These are phyloP conservation scores for Sugiyamaella americana DNA, from an alignment of 805 yeast species.

Conservation along the genomic window DNA sequence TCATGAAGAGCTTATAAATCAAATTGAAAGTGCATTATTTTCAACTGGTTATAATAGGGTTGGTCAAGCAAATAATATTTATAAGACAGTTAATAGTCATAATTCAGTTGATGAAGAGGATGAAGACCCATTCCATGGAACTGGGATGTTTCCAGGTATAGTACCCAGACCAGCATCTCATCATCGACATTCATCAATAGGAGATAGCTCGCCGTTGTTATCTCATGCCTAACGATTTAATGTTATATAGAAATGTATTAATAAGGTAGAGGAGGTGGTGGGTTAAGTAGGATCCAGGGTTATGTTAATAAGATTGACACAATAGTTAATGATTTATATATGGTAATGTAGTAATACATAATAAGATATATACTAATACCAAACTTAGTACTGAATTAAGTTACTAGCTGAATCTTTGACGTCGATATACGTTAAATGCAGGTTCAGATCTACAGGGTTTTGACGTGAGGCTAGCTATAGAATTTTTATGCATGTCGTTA, in stretches of 20 bases:
- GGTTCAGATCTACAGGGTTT: too few relatives aligned
- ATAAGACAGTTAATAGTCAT: not conserved
- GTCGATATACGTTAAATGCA: too few relatives aligned
- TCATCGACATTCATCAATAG: not conserved
- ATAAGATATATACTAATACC: too few relatives aligned
- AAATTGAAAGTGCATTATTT: not conserved
- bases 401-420: too few relatives aligned
- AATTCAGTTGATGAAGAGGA: not conserved
- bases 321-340: too few relatives aligned
- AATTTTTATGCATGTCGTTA: too few relatives aligned
- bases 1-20: conserved; percentile 9
- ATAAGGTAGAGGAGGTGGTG: too few relatives aligned
- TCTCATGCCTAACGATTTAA: not conserved
- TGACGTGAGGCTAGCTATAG: too few relatives aligned
- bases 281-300: too few relatives aligned
- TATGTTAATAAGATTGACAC: too few relatives aligned
- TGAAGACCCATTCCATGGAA: conserved; percentile 1
- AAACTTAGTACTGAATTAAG: too few relatives aligned
- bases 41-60: not conserved
- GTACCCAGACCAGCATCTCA: not conserved
- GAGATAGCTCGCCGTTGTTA: not conserved
- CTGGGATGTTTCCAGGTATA: conserved; percentile 3
- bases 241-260: not conserved
- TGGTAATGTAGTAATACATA: too few relatives aligned
- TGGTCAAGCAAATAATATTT: not conserved